phyloP scores from a whole-genome alignment of 2,329 filamentous ascomycete species.

The Hymenotorrendiella dingleyae region DNA sequence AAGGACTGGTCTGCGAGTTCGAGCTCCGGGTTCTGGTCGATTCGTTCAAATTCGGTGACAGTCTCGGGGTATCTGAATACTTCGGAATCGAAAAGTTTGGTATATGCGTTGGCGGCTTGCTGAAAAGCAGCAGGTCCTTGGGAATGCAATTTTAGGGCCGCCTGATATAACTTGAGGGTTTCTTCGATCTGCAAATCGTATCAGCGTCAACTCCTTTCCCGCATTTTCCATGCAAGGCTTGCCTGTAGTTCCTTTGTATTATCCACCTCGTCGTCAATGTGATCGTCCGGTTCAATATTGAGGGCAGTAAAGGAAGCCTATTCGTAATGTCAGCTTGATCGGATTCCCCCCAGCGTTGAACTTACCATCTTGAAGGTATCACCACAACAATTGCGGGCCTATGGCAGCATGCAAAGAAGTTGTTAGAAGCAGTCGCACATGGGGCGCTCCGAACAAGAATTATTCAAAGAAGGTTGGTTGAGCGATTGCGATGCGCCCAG shows the following conservation, averaged over 20 bases:
- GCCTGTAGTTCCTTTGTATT: slow-evolving; percentile 90
- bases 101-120: slow-evolving; percentile 76
- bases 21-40: slow-evolving; percentile 49
- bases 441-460: no score
- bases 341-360: no score
- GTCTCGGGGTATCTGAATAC: slow-evolving; percentile 92
- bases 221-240: not conserved
- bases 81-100: slow-evolving; percentile 79
- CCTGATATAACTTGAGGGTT: slow-evolving; percentile 89
- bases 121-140: slow-evolving; percentile 73
- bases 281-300: slow-evolving; percentile 91
- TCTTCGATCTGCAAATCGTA: slow-evolving; percentile 66
- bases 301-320: slow-evolving; percentile 64
- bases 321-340: slow-evolving; percentile 2
- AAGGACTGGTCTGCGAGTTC: slow-evolving; percentile 44
- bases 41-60: slow-evolving; percentile 73
- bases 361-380: no score
- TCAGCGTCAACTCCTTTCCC: slow-evolving; percentile 5
- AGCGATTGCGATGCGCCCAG: no score
- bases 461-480: no score
- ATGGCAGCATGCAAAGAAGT: no score
- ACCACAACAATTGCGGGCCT: no score
- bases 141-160: slow-evolving; percentile 82
- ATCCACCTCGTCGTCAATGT: slow-evolving; percentile 84
- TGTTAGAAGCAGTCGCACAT: no score